Percentiles rank a stretch among this genome's conserved stretches.
Conservation (phyloP, 2,329 filamentous ascomycete species). For the Colletotrichum sojae region DNA sequence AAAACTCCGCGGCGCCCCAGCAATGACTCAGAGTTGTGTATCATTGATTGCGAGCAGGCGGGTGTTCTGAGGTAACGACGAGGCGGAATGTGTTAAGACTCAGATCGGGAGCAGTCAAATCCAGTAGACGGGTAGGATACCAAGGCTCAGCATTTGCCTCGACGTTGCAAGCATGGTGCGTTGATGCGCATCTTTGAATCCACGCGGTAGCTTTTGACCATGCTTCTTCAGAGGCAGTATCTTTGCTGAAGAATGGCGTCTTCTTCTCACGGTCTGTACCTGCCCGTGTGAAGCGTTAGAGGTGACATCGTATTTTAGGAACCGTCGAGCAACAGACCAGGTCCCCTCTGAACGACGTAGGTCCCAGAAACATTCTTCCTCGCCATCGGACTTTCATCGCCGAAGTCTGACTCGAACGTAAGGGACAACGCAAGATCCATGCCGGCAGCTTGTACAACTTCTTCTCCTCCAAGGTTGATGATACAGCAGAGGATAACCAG, state of each 20-base stretch:
- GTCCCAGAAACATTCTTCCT: neutral
- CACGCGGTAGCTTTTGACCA: conserved; percentile 13
- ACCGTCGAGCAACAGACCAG: neutral
- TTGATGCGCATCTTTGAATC: conserved; percentile 1
- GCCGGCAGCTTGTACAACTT: neutral
- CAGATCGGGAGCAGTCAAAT: neutral
- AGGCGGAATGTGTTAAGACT: neutral
- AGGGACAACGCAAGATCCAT: neutral
- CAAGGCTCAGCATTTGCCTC: neutral
- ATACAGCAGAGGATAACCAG: conserved; percentile 15
- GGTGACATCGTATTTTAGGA: too few relatives aligned
- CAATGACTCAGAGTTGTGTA: conserved; percentile 30
- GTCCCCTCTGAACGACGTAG: neutral
- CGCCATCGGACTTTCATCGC: neutral
- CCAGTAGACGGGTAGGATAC: conserved; percentile 19
- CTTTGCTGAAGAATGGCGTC: neutral
- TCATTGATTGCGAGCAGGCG: fast-evolving
- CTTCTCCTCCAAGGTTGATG: neutral
- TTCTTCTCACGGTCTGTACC: neutral
- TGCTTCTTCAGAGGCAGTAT: conserved; percentile 1
- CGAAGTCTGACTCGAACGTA: conserved; percentile 6
- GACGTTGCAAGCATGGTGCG: conserved; percentile 10
- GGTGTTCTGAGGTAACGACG: neutral
- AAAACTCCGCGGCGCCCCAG: conserved; percentile 23
- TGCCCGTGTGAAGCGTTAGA: neutral